Evolutionary conservation across 495 filamentous ascomycete species (phyloP).

Genomic region (Penicillium cosmopolitanum): DNA sequence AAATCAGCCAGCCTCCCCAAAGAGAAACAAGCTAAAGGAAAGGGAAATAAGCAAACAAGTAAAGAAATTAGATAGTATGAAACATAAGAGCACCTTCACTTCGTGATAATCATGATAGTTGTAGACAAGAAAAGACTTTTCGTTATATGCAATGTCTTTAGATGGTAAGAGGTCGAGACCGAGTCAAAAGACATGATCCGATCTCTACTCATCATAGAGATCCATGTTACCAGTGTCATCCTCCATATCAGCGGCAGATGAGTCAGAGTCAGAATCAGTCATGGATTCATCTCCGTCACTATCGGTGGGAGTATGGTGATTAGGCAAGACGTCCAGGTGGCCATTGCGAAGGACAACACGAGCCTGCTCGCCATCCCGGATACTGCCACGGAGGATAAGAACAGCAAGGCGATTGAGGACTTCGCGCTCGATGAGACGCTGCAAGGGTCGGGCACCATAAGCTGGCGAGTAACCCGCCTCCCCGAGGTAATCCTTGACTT

Average conservation of each 20-base stretch:
- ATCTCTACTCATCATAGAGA: conserved; percentile 68
- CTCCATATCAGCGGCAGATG: conserved; percentile 66
- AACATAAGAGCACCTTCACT: neutral
- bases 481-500: conserved; percentile 89
- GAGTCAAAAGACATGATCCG: neutral
- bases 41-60: neutral
- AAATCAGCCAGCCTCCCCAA: too few species aligned
- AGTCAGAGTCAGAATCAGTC: conserved; percentile 65
- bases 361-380: conserved; percentile 84
- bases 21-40: too few species aligned
- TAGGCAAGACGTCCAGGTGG: conserved; percentile 77
- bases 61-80: neutral
- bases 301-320: conserved; percentile 62
- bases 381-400: conserved; percentile 79
- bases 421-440: conserved; percentile 91
- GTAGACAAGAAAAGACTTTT: neutral
- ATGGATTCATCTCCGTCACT: conserved; percentile 72
- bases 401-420: conserved; percentile 92
- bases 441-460: conserved; percentile 88
- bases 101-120: neutral
- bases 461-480: conserved; percentile 88
- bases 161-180: too few species aligned
- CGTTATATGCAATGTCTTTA: neutral
- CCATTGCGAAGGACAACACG: conserved; percentile 75
- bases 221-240: conserved; percentile 70